Conservation (phyloP, 108 stramenopile species). For the Stephanodiscus minutulus region DNA sequence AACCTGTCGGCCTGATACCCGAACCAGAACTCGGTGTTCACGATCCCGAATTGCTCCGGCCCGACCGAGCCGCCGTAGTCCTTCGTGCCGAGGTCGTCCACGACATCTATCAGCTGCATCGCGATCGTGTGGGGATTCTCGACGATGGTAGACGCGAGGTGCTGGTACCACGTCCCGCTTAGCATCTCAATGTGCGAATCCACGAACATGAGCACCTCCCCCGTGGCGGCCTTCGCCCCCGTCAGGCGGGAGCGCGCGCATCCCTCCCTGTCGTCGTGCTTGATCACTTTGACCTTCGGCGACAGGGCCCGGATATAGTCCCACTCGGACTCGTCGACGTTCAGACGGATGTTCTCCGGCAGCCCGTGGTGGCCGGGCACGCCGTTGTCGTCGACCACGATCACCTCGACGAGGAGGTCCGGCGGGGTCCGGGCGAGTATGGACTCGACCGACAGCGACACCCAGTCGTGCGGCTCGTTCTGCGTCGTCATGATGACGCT, state of each 20-base stretch:
- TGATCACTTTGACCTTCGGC: conserved; percentile 51
- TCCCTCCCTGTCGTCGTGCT: conserved; percentile 46
- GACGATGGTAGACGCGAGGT: conserved; percentile 47
- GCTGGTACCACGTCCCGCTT: conserved; percentile 50
- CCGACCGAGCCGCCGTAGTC: conserved; percentile 39
- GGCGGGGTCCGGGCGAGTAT: conserved; percentile 56
- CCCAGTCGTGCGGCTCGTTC: conserved; percentile 46
- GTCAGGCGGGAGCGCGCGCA: conserved; percentile 53
- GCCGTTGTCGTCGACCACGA: conserved; percentile 59
- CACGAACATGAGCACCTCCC: conserved; percentile 52
- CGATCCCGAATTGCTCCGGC: conserved; percentile 44
- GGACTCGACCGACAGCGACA: conserved; percentile 42
- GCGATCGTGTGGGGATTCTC: conserved; percentile 56
- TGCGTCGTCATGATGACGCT: conserved; percentile 51
- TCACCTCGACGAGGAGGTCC: conserved; percentile 42
- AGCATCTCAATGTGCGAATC: conserved; percentile 59
- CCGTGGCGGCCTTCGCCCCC: conserved; percentile 41
- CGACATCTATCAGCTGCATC: conserved; percentile 55
- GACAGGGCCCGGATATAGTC: conserved; percentile 30
- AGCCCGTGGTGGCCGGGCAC: conserved; percentile 39
- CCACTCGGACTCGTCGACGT: conserved; percentile 47
- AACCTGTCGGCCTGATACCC: conserved; percentile 45
- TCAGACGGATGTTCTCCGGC: conserved; percentile 32
- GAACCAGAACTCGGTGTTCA: conserved; percentile 49
- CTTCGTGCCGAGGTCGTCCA: conserved; percentile 48